Evolutionary conservation across 2,329 filamentous ascomycete genomes (phyloP).

Genomic region (Dothidotthia symphoricarpi): DNA sequence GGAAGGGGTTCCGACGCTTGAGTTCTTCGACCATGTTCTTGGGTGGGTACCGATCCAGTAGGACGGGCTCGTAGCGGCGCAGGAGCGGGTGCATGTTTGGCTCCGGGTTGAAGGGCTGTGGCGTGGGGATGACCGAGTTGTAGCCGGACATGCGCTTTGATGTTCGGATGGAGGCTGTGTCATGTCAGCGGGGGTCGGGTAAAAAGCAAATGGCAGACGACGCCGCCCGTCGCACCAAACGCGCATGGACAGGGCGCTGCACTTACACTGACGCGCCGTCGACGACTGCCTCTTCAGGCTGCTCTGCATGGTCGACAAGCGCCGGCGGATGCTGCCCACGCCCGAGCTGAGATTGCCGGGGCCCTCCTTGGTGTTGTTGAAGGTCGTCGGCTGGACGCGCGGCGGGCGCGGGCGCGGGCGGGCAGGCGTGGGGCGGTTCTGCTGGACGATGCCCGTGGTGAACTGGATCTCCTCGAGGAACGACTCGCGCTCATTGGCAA

Average conservation of each 20-base stretch:
- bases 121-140: conserved; percentile 93
- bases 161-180: conserved; percentile 66
- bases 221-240: conserved; percentile 5
- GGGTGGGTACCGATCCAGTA: conserved; percentile 90
- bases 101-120: conserved; percentile 83
- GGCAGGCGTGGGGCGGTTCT: conserved; percentile 52
- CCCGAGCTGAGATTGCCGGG: conserved; percentile 55
- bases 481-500: conserved; percentile 88
- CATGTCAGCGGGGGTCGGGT: conserved; percentile 24
- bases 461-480: conserved; percentile 92
- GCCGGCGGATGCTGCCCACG: conserved; percentile 84
- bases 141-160: conserved; percentile 92
- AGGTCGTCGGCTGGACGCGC: conserved; percentile 58
- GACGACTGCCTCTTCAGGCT: conserved; percentile 86
- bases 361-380: conserved; percentile 50
- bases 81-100: conserved; percentile 95
- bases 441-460: conserved; percentile 67
- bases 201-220: conserved; percentile 24
- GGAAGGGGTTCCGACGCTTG: conserved; percentile 78
- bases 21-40: conserved; percentile 78
- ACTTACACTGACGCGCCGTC: conserved; percentile 70
- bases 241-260: too few species aligned
- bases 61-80: conserved; percentile 90
- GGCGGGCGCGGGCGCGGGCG: conserved; percentile 76
- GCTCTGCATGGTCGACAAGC: conserved; percentile 89